A percentile compares a stretch with the other conserved stretches of the same genome.
phyloP scores from a whole-genome alignment of 352 stramenopile species.

The Pythium monospermum region DNA sequence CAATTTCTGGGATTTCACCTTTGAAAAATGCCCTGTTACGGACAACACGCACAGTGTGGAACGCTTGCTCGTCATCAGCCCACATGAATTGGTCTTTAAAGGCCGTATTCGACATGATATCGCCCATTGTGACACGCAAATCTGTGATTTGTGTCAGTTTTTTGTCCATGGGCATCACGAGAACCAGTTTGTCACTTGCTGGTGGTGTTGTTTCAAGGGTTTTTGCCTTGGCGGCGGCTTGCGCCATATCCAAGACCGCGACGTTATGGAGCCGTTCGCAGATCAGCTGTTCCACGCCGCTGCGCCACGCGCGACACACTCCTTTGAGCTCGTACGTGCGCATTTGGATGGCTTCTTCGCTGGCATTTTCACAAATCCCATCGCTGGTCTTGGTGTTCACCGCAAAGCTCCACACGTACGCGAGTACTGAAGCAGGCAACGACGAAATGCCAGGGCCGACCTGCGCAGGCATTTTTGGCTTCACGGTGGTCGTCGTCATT shows the following conservation, averaged over 20 bases:
- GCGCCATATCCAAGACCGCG: conserved; percentile 7
- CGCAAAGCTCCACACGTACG: conserved; percentile 16
- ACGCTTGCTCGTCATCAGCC: conserved; percentile 12
- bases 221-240: neutral
- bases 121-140: conserved; percentile 13
- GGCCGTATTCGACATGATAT: conserved; percentile 9
- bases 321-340: conserved; percentile 12
- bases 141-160: conserved; percentile 6
- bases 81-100: conserved; percentile 13
- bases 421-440: conserved; percentile 6
- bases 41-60: conserved; percentile 11
- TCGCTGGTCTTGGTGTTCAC: conserved; percentile 9
- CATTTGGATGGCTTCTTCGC: conserved; percentile 8
- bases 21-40: conserved; percentile 4
- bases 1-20: conserved; percentile 12
- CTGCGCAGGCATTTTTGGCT: neutral
- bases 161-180: neutral
- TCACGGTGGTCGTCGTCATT: neutral
- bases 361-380: conserved; percentile 10
- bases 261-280: conserved; percentile 6
- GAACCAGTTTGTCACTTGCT: too few species aligned
- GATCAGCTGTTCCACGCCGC: conserved; percentile 8
- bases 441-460: conserved; percentile 3
- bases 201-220: neutral
- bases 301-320: conserved; percentile 14